Evolutionary conservation across 2,329 filamentous ascomycete genomes (phyloP), one percentile per base, ranked within the genome.

Genomic region (Fusarium longipes): DNA sequence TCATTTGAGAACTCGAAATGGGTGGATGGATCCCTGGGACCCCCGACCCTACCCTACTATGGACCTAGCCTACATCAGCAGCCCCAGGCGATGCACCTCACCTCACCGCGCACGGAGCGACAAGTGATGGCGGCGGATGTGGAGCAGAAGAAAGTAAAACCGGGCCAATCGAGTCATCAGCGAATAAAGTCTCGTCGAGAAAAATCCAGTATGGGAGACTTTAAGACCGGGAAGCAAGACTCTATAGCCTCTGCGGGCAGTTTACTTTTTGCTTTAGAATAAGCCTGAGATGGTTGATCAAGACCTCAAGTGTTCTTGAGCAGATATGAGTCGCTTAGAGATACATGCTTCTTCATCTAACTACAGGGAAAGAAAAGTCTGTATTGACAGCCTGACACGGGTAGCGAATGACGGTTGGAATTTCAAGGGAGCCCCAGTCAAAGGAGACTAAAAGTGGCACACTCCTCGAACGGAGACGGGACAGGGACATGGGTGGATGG

Each of bases 101-200:
- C 64, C 64, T 67, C 60, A 64, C 60, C 22, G 61, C 61, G 62
- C 64, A 68, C 58, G 64, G 62, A 65, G 61, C 62, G 27, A 59
- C 43, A 33, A 43, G 51, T 42, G 69, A 65, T 61, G 72, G 70
- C 66, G 72, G 68, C 63, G 70, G 68, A 47, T 36, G 48, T 68
- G 65, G 60, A 62, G 56, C 60, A 43, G 53, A 35, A 44, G 49
- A 29, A 61, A 58, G 48, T 44, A 68, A 54, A 63, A 64, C 35
- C 49, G 58, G 62, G 38, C 35, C 48, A 33, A 36, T 38, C 55
- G 48, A 63, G 51, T 68, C 35, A 49, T 42, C 44, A 49, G 36
- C 65, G 50, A 68, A 65, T 61, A 39, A 52, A 48, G 32, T 30
- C 33, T 47, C 40, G 43, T 45, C 58, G 24, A 44, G 47, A 47